These are phyloP conservation scores for Cenchrus fungigraminus DNA, from an alignment of 176 grass and related monocot species.

Conservation along the genomic window DNA sequence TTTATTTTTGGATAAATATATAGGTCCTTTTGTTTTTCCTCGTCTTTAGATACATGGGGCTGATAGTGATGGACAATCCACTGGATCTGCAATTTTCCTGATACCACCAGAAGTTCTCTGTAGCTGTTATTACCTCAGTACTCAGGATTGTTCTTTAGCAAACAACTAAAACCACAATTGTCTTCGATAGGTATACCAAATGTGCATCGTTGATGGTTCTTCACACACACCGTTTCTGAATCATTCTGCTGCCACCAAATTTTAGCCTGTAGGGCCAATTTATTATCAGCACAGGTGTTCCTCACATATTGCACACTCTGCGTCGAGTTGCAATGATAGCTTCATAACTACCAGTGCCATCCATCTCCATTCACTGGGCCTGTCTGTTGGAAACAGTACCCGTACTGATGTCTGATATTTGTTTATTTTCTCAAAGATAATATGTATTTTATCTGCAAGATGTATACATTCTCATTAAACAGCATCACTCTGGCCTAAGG, in stretches of 20 bases:
- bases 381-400: neutral
- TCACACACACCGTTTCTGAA: neutral
- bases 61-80: neutral
- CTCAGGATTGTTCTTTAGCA: constrained; percentile 3
- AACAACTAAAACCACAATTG: neutral
- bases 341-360: neutral
- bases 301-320: neutral
- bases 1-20: neutral
- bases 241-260: constrained; percentile 2
- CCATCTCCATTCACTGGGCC: neutral
- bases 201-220: neutral
- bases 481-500: neutral
- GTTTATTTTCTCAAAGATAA: neutral
- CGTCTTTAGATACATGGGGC: neutral
- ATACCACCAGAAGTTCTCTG: neutral
- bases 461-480: neutral
- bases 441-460: neutral
- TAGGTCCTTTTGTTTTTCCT: neutral
- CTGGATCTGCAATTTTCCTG: neutral
- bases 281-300: neutral
- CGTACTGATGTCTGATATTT: neutral
- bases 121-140: neutral
- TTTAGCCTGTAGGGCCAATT: constrained; percentile 5
- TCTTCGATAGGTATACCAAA: neutral
- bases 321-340: neutral